Base-by-base conservation (phyloP, 2,329 filamentous ascomycete genomes). In the Chalaropsis ovoidea region DNA sequence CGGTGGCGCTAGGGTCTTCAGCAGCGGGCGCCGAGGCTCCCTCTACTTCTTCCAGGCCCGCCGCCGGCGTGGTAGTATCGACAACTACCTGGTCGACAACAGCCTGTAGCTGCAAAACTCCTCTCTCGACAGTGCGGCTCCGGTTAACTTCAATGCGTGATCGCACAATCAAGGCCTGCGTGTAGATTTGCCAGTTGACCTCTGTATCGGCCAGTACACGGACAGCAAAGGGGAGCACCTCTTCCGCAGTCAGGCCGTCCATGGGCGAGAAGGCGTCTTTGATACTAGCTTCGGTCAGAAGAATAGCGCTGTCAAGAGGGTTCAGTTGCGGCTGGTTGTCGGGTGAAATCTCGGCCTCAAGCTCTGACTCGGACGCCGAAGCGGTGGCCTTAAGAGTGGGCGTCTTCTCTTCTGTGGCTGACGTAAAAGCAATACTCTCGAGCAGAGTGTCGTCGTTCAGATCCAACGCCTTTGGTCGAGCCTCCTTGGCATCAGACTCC, bases 171-270 rank as follows among this genome's bases (percentile, higher is more conserved):
- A 99, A 79, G 0, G 91, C 94, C 73, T 97, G 92, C 0, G 94
- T 96, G 73, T 97, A 97, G 42, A 96, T 87, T 74, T 97, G 94
- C 94, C 94, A 99, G 74, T 97, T 99, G 0, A 90, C 93, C 58
- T 88, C 88, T 70, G 93, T 92, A 68, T 94, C 91, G 8, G 88
- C 83, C 1, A 99, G 80, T 0, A 97, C 94, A 49, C 94, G 85
- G 1, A 86, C 87, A 0, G 94, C 94, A 73, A 93, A 99, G 0
- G 94, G 94, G 0, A 95, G 76, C 3, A 95, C 93, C 73, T 97
- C 90, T 75, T 97, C 92, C n/a, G 91, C 82, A 0, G 92, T 97
- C 0, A 99, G 79, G 0, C 89, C 87, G 73, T 97, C 88, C 0
- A 85, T 80, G 0, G 94, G 91, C 0, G 91, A 87, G 69, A 86